Conservation (phyloP, 257 asterid species). For the Solanum megistacrolobum region DNA sequence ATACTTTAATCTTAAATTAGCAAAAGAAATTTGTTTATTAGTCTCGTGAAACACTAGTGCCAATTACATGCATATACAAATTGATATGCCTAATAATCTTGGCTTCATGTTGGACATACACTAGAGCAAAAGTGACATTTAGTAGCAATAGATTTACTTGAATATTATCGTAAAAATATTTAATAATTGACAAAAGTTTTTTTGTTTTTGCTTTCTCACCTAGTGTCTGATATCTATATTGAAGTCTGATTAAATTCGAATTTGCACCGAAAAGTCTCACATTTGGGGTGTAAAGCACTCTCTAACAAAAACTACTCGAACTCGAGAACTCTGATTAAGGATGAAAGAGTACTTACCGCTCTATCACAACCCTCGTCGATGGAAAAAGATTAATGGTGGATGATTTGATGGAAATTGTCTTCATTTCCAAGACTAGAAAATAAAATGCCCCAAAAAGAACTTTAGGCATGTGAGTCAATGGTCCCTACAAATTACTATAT, state of each 20-base stretch:
- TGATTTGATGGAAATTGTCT: background rate
- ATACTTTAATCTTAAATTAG: background rate
- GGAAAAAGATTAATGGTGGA: background rate
- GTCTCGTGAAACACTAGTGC: background rate
- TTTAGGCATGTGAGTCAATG: background rate
- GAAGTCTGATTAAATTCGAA: no score
- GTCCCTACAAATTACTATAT: background rate
- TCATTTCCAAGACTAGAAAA: background rate
- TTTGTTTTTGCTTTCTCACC: fast-evolving
- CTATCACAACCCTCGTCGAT: fast-evolving
- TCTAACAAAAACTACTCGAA: no score
- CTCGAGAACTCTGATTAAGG: fast-evolving
- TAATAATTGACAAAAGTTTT: no score
- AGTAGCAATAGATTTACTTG: background rate
- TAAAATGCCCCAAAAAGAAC: background rate
- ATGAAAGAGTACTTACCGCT: fast-evolving
- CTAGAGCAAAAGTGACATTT: background rate
- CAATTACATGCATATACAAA: background rate
- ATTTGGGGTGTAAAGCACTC: no score
- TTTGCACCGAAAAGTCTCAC: no score
- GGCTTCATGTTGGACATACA: background rate
- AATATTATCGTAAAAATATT: no score
- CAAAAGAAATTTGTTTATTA: background rate
- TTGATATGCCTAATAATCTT: background rate
- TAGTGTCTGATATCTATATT: no score